Evolutionary conservation across 106 monocot species (phyloP), one percentile per base, ranked within the genome.

Genomic region (Acorus gramineus): DNA sequence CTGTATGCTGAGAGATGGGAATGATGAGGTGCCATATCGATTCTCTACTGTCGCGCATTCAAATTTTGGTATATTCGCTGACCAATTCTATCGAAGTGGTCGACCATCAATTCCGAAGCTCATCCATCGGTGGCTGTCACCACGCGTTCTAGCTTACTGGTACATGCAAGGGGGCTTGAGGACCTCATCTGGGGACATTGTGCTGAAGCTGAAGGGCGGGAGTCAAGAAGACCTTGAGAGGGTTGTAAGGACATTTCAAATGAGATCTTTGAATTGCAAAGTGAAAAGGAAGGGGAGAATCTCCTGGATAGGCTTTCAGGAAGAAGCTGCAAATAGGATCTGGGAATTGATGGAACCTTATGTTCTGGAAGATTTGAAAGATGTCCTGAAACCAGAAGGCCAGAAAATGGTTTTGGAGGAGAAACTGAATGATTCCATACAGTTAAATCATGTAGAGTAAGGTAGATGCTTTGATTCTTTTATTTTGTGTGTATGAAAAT

Each of bases 71-170:
- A 88, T 98, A 66, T 98, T 92, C 50, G 85, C 81, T 4, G 77
- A 85, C 7, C 85, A 91, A 59, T 89, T 98, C 64, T 65, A 72
- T 67, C 53, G 52, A 7, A 85, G 78, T 61, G 79, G 79, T 0
- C 71, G 60, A 11, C 74, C 78, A 3, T 57, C 55, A 50, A 52
- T 92, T 60, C 98, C 98, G 42, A 85, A 79, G 62, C 81, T 98
- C 52, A 80, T 92, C 42, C 85, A 91, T 66, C 76, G 92, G 57
- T 98, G 98, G 98, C 52, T 85, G 43, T 85, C 91, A 3, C 66
- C 62, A 28, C 83, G 85, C 46, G 79, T 83, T 51, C 44, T 98
- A 49, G 91, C 98, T 42, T 98, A 98, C 59, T 98, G 98, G 98
- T 98, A 81, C 74, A 92, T 98, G 91, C 86, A 84, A 67, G 85